These are phyloP conservation scores for Fusarium abutilonis DNA, from an alignment of 2,329 filamentous ascomycete genomes.

Conservation along the genomic window DNA sequence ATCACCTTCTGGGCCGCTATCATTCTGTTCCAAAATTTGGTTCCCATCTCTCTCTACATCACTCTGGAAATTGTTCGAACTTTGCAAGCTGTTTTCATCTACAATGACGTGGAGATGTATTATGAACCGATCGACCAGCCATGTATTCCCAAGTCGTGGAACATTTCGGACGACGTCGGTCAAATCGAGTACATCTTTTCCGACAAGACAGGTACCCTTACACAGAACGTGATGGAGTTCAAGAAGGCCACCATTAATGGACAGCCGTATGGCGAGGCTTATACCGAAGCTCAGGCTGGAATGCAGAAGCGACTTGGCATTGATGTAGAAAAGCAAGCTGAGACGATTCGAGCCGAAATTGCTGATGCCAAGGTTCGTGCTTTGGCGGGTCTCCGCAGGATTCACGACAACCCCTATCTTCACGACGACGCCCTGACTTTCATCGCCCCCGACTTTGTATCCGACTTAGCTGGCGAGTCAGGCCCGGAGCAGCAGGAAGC, in stretches of 20 bases:
- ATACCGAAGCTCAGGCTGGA: conserved; percentile 94
- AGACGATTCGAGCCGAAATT: conserved; percentile 79
- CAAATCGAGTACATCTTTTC: conserved; percentile 99
- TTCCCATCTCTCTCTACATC: conserved; percentile 97
- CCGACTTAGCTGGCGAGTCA: conserved; percentile 81
- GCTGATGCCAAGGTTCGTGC: conserved; percentile 78
- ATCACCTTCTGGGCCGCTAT: conserved; percentile 97
- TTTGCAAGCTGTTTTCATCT: conserved; percentile 95
- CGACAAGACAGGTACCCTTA: conserved; percentile 95
- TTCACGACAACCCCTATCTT: conserved; percentile 91
- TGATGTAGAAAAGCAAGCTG: conserved; percentile 83
- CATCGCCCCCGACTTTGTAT: conserved; percentile 87
- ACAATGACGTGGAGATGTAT: conserved; percentile 96
- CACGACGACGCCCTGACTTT: conserved; percentile 92
- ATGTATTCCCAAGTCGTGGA: conserved; percentile 98
- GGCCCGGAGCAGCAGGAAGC: conserved; percentile 80
- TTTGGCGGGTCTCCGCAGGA: conserved; percentile 74
- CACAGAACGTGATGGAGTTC: conserved; percentile 99
- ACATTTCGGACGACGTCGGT: conserved; percentile 96
- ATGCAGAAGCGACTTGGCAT: conserved; percentile 93
- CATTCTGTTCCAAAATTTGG: conserved; percentile 97
- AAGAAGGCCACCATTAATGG: conserved; percentile 98
- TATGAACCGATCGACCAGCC: conserved; percentile 94
- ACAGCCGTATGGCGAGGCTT: conserved; percentile 95
- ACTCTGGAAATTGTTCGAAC: conserved; percentile 95